phyloP scores from a whole-genome alignment of 2,329 filamentous ascomycete genomes.

The Ophiocordyceps robertsii region DNA sequence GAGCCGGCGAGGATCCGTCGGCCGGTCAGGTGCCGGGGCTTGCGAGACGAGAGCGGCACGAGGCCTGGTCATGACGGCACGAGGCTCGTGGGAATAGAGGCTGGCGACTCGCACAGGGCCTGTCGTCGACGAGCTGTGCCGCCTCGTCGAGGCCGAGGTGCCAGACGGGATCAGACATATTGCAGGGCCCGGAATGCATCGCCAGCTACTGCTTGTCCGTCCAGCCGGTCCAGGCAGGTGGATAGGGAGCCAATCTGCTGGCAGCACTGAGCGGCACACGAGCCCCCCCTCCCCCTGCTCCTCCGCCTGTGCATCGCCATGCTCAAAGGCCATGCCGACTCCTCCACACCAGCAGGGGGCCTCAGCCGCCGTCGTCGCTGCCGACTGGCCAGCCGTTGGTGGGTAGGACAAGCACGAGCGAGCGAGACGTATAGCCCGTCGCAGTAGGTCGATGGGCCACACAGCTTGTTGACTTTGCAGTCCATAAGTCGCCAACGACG shows the following conservation, averaged over 20 bases:
- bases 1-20: constrained; percentile 17
- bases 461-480: constrained; percentile 47
- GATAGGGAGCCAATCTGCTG: constrained; percentile 40
- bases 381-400: constrained; percentile 40
- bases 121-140: constrained; percentile 31
- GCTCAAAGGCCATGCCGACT: constrained; percentile 31
- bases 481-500: constrained; percentile 47
- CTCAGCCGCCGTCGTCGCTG: constrained; percentile 48
- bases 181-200: constrained; percentile 33
- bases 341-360: constrained; percentile 41
- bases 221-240: constrained; percentile 24
- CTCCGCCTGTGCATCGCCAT: constrained; percentile 27
- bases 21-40: constrained; percentile 30
- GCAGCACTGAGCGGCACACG: constrained; percentile 29
- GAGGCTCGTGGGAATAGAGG: no score
- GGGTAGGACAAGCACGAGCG: constrained; percentile 40
- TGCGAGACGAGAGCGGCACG: no score
- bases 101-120: constrained; percentile 25
- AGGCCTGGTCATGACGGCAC: no score
- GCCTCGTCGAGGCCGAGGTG: constrained; percentile 30
- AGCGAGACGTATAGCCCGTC: constrained; percentile 41
- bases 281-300: no score
- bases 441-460: constrained; percentile 40
- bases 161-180: constrained; percentile 36
- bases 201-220: constrained; percentile 36